These are phyloP conservation scores for Schizosaccharomyces octosporus DNA, from an alignment of 805 yeast genomes.

Conservation along the genomic window DNA sequence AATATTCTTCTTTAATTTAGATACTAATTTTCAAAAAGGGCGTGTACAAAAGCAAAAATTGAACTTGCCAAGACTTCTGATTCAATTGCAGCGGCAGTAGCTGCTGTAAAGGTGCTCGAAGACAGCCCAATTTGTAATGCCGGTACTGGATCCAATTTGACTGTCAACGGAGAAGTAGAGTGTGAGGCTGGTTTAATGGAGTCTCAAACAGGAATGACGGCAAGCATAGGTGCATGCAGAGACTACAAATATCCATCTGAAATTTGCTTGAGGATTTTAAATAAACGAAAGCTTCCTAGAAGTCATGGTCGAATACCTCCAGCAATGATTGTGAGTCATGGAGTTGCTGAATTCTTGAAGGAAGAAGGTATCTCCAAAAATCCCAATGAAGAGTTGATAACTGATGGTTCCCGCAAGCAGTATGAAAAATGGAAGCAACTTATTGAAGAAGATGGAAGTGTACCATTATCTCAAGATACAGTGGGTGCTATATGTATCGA, in stretches of 20 bases:
- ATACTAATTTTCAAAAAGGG: no score
- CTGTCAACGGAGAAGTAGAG: constrained; percentile 14
- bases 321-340: not conserved
- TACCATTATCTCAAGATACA: constrained; percentile 13
- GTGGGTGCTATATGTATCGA: constrained; percentile 18
- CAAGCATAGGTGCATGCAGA: not conserved
- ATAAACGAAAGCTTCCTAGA: not conserved
- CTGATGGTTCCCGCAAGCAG: not conserved
- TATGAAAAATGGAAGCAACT: not conserved
- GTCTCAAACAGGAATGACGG: not conserved
- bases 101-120: constrained; percentile 11
- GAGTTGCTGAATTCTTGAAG: not conserved
- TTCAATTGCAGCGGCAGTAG: not conserved
- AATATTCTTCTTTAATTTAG: no score
- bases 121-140: constrained; percentile 16
- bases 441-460: not conserved
- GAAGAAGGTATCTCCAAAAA: not conserved
- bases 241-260: not conserved
- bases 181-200: constrained; percentile 19
- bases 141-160: constrained; percentile 19
- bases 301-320: not conserved
- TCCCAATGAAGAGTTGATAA: not conserved
- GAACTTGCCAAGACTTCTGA: no score
- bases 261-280: not conserved
- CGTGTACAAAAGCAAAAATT: no score